Evolutionary conservation across 208 protist genomes (phyloP).

Genomic region (Novymonas esmeraldas): DNA sequence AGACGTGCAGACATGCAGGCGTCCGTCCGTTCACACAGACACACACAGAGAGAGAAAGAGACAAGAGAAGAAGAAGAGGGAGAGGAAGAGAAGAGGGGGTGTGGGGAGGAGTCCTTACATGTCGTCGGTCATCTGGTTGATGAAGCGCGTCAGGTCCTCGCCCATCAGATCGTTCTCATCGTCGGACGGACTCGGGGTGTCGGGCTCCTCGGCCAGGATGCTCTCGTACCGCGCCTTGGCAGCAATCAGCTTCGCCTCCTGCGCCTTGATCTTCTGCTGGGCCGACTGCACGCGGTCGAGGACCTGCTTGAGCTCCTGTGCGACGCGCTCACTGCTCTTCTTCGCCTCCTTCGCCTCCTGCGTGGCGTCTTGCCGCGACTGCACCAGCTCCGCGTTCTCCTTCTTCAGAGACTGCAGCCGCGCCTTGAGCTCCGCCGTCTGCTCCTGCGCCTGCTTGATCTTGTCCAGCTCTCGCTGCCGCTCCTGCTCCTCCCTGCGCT

Average conservation of each 20-base stretch:
- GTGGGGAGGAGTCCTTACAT: constrained; percentile 33
- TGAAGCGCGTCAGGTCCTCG: constrained; percentile 53
- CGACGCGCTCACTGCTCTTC: constrained; percentile 54
- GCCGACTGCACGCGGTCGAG: constrained; percentile 52
- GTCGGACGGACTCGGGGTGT: constrained; percentile 49
- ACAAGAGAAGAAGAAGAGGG: neutral
- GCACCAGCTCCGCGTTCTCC: constrained; percentile 54
- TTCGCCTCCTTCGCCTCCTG: constrained; percentile 68
- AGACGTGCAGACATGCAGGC: no score
- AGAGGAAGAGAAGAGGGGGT: constrained; percentile 3
- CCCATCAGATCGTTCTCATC: constrained; percentile 65
- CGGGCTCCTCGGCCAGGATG: constrained; percentile 46
- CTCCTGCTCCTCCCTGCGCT: constrained; percentile 81
- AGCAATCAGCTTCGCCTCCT: constrained; percentile 68
- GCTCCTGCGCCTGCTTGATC: constrained; percentile 77
- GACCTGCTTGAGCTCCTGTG: constrained; percentile 56
- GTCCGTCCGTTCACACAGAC: no score
- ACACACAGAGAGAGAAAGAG: constrained; percentile 6
- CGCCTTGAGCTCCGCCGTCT: constrained; percentile 65
- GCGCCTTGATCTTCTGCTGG: constrained; percentile 54
- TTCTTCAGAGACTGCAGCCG: constrained; percentile 68
- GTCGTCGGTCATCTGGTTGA: constrained; percentile 62
- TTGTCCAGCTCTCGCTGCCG: constrained; percentile 77
- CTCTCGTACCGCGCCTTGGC: constrained; percentile 42
- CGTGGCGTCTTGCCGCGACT: constrained; percentile 63